A percentile compares a stretch with the other conserved stretches of the same genome.
Evolutionary conservation across 768 basidiomycete genomes (phyloP).

Genomic region (Tulasnella sp.): DNA sequence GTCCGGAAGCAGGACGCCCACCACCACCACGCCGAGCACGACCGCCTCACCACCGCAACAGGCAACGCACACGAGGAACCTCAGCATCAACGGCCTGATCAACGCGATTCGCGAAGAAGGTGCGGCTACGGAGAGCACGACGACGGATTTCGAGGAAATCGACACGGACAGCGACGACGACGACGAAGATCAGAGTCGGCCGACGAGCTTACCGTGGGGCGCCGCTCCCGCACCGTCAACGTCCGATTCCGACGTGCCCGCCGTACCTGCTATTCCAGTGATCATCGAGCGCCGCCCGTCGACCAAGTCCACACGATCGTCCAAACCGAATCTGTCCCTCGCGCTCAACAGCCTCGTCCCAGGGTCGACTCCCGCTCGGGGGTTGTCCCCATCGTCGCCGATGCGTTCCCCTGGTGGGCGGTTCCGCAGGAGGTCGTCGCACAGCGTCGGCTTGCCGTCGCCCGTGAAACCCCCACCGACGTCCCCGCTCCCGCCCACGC

Average conservation of each 20-base stretch:
- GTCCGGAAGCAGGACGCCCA: not conserved
- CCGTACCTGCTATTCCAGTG: not conserved
- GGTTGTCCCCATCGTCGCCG: not conserved
- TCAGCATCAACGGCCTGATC: not conserved
- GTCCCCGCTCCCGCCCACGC: constrained; percentile 14
- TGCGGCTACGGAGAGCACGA: not conserved
- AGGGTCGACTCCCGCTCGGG: not conserved
- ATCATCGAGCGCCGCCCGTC: not conserved
- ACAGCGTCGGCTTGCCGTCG: not conserved
- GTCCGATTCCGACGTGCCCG: not conserved
- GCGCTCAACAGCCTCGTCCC: not conserved
- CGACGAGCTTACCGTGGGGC: not conserved
- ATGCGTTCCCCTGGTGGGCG: not conserved
- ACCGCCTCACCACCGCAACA: too few species aligned
- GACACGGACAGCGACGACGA: not conserved
- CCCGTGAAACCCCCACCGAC: constrained; percentile 7
- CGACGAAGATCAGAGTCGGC: not conserved
- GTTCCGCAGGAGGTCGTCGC: not conserved
- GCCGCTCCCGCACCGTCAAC: not conserved
- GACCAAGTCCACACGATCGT: not conserved
- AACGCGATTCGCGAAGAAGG: not conserved
- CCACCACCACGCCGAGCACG: not conserved
- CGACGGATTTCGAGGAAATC: not conserved
- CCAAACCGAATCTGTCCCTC: not conserved
- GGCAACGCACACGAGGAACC: not conserved